phyloP scores from a whole-genome alignment of 2,329 filamentous ascomycete species.

The Hypoxylon sp. region DNA sequence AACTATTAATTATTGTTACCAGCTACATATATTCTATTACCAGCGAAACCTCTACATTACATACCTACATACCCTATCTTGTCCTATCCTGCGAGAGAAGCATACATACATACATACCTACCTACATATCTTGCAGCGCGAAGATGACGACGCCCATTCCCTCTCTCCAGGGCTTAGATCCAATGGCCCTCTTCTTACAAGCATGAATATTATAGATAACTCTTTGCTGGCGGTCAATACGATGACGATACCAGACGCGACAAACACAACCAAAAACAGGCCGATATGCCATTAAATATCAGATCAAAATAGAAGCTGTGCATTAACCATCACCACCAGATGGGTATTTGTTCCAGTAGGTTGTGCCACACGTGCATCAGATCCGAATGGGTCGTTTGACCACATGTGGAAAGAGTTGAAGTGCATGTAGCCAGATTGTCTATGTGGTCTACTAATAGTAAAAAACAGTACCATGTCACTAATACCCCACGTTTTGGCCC shows the following conservation, averaged over 20 bases:
- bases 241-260: constrained; percentile 34
- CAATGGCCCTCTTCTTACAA: constrained; percentile 21
- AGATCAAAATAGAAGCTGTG: constrained; percentile 2
- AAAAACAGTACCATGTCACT: constrained; percentile 3
- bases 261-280: constrained; percentile 14
- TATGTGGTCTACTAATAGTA: too few relatives aligned
- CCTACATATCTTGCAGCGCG: constrained; percentile 11
- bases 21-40: constrained; percentile 8
- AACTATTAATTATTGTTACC: not conserved
- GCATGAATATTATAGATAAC: constrained; percentile 7
- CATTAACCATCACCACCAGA: constrained; percentile 5
- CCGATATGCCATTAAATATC: constrained; percentile 18
- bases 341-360: constrained; percentile 6
- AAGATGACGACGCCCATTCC: constrained; percentile 34
- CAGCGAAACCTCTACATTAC: too few relatives aligned
- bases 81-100: constrained; percentile 17
- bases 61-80: too few relatives aligned
- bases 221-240: constrained; percentile 22
- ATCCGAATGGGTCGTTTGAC: constrained; percentile 18
- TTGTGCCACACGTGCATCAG: constrained; percentile 24
- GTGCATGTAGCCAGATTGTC: too few relatives aligned
- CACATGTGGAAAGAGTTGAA: constrained; percentile 7
- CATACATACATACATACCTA: too few relatives aligned
- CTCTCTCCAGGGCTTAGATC: constrained; percentile 20
- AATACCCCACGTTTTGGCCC: constrained; percentile 7